Evolutionary conservation across 257 asterid species (phyloP).

Genomic region (Penstemon barbatus): DNA sequence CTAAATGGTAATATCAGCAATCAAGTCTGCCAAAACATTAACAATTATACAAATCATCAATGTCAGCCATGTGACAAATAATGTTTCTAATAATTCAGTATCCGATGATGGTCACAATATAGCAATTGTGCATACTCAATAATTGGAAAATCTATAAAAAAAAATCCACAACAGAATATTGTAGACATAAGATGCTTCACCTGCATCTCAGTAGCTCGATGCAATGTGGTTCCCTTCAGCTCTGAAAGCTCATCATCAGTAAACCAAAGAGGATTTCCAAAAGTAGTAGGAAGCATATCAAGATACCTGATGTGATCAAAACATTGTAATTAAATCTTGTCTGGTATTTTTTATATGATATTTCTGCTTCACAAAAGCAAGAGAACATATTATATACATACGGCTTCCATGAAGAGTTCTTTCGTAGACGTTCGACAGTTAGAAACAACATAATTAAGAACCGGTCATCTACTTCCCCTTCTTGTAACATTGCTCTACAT

Average conservation of each 20-base stretch:
- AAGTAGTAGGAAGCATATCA: constrained; percentile 86
- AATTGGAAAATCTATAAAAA: neutral
- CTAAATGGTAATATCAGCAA: constrained; percentile 35
- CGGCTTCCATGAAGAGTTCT: constrained; percentile 91
- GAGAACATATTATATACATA: constrained; percentile 34
- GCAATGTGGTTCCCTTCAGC: constrained; percentile 83
- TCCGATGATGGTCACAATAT: constrained; percentile 2
- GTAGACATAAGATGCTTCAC: constrained; percentile 35
- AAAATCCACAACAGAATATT: no score
- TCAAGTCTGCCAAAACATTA: constrained; percentile 8
- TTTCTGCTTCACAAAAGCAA: constrained; percentile 14
- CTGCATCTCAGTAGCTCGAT: constrained; percentile 81
- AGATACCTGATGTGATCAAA: constrained; percentile 56
- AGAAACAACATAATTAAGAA: constrained; percentile 80
- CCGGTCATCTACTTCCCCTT: constrained; percentile 82
- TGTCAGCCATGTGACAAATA: constrained; percentile 8
- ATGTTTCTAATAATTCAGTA: neutral
- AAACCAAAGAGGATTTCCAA: constrained; percentile 90
- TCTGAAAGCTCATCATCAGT: constrained; percentile 80
- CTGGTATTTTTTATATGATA: neutral
- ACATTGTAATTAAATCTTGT: constrained; percentile 7
- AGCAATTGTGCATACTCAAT: neutral
- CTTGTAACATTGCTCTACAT: constrained; percentile 75
- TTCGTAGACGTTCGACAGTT: constrained; percentile 73
- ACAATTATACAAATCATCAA: constrained; percentile 16